Base-by-base conservation (phyloP, 257 asterid genomes). In the Hygrophila difformis region DNA sequence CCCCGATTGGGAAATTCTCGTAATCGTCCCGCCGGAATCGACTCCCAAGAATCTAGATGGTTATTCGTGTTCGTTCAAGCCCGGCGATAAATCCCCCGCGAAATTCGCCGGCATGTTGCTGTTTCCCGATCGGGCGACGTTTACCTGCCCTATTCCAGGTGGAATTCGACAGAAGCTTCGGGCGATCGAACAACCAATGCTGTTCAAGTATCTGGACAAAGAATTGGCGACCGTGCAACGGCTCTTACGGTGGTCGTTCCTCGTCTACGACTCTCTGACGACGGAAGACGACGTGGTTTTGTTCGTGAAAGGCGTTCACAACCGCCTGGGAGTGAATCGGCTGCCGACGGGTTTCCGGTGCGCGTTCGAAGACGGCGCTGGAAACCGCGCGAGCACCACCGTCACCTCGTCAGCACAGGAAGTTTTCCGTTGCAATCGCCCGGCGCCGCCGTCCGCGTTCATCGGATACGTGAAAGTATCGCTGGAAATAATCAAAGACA, bases 1-100 rank as follows among this genome's bases (percentile, higher is more conserved):
- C 24, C 97, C 80, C 1, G 92, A 66, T 51, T 88, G 95, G 95
- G 87, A 84, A 60, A 71, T 88, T 6, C 78, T 78, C 43, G 79
- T 84, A 0, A 63, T 88, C 8, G 66, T 70, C 12, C 47, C 84
- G 0, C 69, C 84, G 3, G 62, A 48, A 36, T 33, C 64, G 1
- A 18, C 53, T 9, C 53, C 40, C 21, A 9, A 49, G n/a, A 56
- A 34, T 33, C 23, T 16, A 34, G 52, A 22, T 1, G 62, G 63
- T 6, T 74, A 71, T 44, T 33, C 44, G 14, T 88, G 95, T 22
- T 13, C 61, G 1, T 81, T 72, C 72, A 55, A 73, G 1, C 65
- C 70, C 0, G 44, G 29, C 0, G 81, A 70, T 29, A 8, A 15
- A 0, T 43, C 81, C 12, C 70, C 68, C 18, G 97, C 93, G 24